Evolutionary conservation across 202 grass and related monocot species (phyloP).

Genomic region (Hordeum pubiflorum): DNA sequence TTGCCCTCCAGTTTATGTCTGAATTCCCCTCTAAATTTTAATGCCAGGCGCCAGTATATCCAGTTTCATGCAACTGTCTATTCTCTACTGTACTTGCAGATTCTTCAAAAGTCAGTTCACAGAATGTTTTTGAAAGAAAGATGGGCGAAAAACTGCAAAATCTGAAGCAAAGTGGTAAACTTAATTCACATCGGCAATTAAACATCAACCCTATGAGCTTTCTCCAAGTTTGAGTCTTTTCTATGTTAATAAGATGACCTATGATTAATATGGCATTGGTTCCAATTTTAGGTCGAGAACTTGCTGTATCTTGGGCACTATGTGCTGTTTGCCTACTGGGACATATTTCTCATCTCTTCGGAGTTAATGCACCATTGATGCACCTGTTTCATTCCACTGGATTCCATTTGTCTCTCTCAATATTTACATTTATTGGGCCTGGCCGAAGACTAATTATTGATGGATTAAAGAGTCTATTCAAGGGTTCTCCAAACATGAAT

Average conservation of each 20-base stretch:
- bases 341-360: conserved; percentile 75
- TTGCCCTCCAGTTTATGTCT: not conserved
- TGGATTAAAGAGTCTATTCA: conserved; percentile 68
- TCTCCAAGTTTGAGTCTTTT: not conserved
- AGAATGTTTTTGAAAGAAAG: conserved; percentile 68
- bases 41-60: not conserved
- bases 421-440: conserved; percentile 87
- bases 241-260: not conserved
- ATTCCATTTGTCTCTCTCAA: conserved; percentile 86
- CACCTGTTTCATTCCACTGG: conserved; percentile 73
- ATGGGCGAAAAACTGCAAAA: conserved; percentile 76
- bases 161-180: conserved; percentile 80
- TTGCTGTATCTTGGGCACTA: conserved; percentile 93
- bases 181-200: conserved; percentile 18
- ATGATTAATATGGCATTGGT: not conserved
- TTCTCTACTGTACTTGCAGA: conserved; percentile 32
- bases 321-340: conserved; percentile 82
- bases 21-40: not conserved
- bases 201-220: conserved; percentile 19
- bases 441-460: conserved; percentile 81
- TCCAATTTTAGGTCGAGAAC: conserved; percentile 70
- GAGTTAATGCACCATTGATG: conserved; percentile 55
- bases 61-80: conserved; percentile 23
- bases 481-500: conserved; percentile 91
- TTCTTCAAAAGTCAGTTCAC: conserved; percentile 58